Percentiles rank a stretch among this genome's conserved stretches.
Evolutionary conservation across 495 filamentous ascomycete species (phyloP).

Genomic region (Aspergillus wentii): DNA sequence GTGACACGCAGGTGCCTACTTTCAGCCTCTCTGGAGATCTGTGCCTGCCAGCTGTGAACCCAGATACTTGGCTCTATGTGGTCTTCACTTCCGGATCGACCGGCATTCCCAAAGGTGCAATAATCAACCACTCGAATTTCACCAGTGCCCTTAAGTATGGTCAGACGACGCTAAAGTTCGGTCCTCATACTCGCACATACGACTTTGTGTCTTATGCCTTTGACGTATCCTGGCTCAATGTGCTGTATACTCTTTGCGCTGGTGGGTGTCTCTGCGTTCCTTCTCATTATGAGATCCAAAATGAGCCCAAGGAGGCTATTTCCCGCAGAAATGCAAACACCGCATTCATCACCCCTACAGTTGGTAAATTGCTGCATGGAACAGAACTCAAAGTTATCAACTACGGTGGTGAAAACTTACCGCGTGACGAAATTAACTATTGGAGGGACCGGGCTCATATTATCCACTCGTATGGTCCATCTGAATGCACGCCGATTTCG

Average conservation of each 20-base stretch:
- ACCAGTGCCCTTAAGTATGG: conserved; percentile 10
- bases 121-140: conserved; percentile 34
- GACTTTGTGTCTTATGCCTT: conserved; percentile 38
- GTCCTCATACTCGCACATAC: conserved; percentile 13
- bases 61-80: too few relatives aligned
- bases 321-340: conserved; percentile 22
- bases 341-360: conserved; percentile 29
- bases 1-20: too few relatives aligned
- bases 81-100: conserved; percentile 34
- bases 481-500: conserved; percentile 26
- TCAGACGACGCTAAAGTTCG: background rate
- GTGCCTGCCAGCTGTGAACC: too few relatives aligned
- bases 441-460: conserved; percentile 40
- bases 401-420: conserved; percentile 34
- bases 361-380: conserved; percentile 25
- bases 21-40: too few relatives aligned
- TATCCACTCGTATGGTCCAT: conserved; percentile 47
- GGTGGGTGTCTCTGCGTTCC: conserved; percentile 37
- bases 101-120: conserved; percentile 35
- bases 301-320: conserved; percentile 21
- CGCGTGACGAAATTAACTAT: conserved; percentile 25
- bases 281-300: conserved; percentile 19
- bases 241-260: conserved; percentile 24
- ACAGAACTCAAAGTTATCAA: conserved; percentile 21
- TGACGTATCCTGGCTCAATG: conserved; percentile 30